A percentile compares a stretch with the other conserved stretches of the same genome.
Conservation (phyloP, 2,329 filamentous ascomycete genomes). For the Xylariaceae sp. region DNA sequence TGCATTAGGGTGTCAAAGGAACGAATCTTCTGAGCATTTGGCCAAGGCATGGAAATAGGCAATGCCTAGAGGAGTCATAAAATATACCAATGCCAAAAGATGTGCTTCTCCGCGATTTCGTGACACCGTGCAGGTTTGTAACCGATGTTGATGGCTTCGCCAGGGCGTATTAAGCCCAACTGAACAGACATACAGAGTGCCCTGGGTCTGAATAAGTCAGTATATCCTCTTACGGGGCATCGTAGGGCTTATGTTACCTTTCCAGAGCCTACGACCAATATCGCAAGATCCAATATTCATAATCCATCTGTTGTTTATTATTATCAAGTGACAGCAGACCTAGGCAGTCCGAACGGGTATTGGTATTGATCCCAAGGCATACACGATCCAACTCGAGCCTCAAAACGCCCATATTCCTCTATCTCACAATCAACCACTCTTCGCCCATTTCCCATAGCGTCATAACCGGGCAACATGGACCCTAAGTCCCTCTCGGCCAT, state of each 20-base stretch:
- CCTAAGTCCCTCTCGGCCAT: no score
- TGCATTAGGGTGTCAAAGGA: constrained; percentile 37
- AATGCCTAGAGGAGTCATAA: constrained; percentile 32
- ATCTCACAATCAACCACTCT: neutral
- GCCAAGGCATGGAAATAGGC: constrained; percentile 32
- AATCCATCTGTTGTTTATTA: neutral
- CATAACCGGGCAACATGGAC: no score
- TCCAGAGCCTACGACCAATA: neutral
- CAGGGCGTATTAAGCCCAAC: neutral
- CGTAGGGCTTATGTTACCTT: neutral
- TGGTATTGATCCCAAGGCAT: neutral
- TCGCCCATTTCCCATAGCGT: no score
- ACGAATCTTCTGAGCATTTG: constrained; percentile 33
- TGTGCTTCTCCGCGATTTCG: constrained; percentile 1
- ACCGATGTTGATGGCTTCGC: neutral
- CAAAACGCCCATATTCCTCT: neutral
- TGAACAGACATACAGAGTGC: neutral
- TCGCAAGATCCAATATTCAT: neutral
- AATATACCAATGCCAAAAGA: constrained; percentile 32
- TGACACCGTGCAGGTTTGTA: neutral
- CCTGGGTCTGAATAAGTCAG: neutral
- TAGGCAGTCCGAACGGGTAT: neutral
- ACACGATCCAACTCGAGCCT: neutral
- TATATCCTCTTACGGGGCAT: neutral
- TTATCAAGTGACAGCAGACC: neutral